Evolutionary conservation across 305 asterid species (phyloP).

Genomic region (Fraxinus velutina): DNA sequence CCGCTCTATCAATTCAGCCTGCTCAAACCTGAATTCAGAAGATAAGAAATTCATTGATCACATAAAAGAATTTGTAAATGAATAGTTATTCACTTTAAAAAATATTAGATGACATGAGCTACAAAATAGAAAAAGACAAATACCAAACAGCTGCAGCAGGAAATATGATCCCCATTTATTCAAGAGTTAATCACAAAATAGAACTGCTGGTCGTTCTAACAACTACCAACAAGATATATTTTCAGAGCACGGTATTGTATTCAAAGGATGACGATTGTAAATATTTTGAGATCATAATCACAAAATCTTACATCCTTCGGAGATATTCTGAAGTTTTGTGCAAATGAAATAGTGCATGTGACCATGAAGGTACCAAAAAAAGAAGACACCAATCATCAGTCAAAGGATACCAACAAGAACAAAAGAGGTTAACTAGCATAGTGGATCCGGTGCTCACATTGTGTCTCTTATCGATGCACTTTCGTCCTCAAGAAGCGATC

Average conservation of each 20-base stretch:
- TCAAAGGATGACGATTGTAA: background rate
- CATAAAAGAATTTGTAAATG: background rate
- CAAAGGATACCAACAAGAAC: slow-evolving; percentile 12
- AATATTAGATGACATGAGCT: background rate
- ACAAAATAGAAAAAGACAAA: background rate
- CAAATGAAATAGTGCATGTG: background rate
- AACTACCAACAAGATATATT: slow-evolving; percentile 8
- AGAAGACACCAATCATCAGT: background rate
- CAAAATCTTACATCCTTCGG: slow-evolving; percentile 3
- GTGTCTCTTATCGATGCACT: slow-evolving; percentile 93
- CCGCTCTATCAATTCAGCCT: slow-evolving; percentile 75
- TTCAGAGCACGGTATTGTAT: background rate
- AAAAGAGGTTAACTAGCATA: slow-evolving; percentile 1
- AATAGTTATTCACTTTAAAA: background rate
- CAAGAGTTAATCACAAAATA: background rate
- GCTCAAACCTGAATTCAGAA: slow-evolving; percentile 69
- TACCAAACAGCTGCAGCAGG: background rate
- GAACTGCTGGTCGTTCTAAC: background rate
- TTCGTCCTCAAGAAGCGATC: slow-evolving; percentile 80
- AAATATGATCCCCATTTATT: background rate
- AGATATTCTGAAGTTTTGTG: background rate
- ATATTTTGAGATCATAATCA: background rate
- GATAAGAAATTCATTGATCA: background rate
- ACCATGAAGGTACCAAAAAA: background rate
- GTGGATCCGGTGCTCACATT: slow-evolving; percentile 47